phyloP scores from a whole-genome alignment of 345 rosid genomes.

The Eutrema yunnanense region DNA sequence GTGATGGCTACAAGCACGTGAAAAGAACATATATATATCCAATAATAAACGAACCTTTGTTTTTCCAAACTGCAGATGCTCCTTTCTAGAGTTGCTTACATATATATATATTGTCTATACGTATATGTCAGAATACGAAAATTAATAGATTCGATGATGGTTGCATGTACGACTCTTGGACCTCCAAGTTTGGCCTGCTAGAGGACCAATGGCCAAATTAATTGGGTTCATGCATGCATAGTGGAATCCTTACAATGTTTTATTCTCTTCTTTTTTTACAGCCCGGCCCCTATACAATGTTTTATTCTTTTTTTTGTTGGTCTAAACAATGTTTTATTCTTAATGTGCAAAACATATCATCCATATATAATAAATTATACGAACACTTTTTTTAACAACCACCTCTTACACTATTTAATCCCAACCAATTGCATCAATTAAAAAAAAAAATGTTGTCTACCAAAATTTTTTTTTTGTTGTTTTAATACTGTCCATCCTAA shows the following conservation, averaged over 20 bases:
- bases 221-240: constrained; percentile 22
- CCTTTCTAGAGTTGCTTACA: background rate
- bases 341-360: background rate
- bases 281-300: background rate
- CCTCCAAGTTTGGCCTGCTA: constrained; percentile 10
- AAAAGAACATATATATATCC: constrained; percentile 19
- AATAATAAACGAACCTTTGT: constrained; percentile 1
- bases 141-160: constrained; percentile 11
- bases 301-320: too few species aligned
- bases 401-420: background rate
- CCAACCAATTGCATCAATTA: too few species aligned
- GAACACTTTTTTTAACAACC: background rate
- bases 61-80: constrained; percentile 11
- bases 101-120: background rate
- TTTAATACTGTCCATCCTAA: too few species aligned
- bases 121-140: background rate
- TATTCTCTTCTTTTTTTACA: background rate
- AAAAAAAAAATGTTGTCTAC: too few species aligned
- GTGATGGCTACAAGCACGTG: background rate
- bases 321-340: background rate
- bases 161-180: constrained; percentile 23
- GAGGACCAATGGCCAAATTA: constrained; percentile 20
- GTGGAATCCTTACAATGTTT: background rate
- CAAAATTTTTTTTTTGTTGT: too few species aligned
- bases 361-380: too few species aligned